Evolutionary conservation across 441 rosid species (phyloP).

Genomic region (Euphorbia celastroides): DNA sequence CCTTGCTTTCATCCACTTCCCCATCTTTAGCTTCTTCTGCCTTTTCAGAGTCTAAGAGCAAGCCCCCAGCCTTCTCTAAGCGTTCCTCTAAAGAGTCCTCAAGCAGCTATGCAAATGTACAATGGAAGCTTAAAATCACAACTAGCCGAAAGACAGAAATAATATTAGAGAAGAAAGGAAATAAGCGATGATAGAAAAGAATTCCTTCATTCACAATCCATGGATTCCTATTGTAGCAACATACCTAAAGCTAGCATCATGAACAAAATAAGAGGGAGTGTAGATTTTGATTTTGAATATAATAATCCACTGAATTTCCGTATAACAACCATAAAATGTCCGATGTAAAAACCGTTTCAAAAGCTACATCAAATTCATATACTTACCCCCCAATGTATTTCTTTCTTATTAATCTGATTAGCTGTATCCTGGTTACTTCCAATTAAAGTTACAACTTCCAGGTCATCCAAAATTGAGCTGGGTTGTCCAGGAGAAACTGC

Average conservation of each 20-base stretch:
- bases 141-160: slow-evolving; percentile 4
- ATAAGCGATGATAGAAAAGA: neutral
- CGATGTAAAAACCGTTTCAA: neutral
- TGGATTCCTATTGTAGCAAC: neutral
- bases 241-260: neutral
- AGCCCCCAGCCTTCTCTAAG: slow-evolving; percentile 72
- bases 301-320: neutral
- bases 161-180: neutral
- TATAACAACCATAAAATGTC: neutral
- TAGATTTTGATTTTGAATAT: neutral
- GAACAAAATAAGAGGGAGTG: neutral
- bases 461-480: slow-evolving; percentile 70
- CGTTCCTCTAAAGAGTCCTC: slow-evolving; percentile 93
- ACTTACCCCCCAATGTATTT: slow-evolving; percentile 97
- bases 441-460: slow-evolving; percentile 70
- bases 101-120: slow-evolving; percentile 57
- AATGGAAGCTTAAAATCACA: slow-evolving; percentile 15
- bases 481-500: slow-evolving; percentile 97
- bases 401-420: slow-evolving; percentile 73
- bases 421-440: slow-evolving; percentile 75
- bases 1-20: slow-evolving; percentile 85
- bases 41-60: slow-evolving; percentile 80
- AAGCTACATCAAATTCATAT: neutral
- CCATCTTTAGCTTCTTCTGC: slow-evolving; percentile 78
- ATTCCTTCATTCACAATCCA: neutral